These are phyloP conservation scores for Ceriops tagal DNA, from an alignment of 345 rosid species.

Conservation along the genomic window DNA sequence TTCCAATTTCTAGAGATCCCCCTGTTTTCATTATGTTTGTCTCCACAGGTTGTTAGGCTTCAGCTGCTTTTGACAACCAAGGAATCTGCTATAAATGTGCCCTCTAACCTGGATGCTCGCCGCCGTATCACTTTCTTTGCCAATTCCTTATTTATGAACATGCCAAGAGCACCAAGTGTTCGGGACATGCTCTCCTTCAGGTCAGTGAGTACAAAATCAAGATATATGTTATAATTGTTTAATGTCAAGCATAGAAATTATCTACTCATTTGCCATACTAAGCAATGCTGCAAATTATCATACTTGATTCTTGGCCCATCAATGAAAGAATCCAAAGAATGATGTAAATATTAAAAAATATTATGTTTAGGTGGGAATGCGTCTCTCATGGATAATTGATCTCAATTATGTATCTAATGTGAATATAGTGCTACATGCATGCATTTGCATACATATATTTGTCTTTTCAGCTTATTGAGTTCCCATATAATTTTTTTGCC, in stretches of 20 bases:
- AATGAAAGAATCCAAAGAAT: too few relatives aligned
- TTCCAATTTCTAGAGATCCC: slow-evolving; percentile 8
- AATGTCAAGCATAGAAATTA: background rate
- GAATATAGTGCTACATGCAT: background rate
- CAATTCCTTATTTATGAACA: slow-evolving; percentile 87
- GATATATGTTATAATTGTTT: slow-evolving; percentile 7
- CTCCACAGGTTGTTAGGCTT: slow-evolving; percentile 63
- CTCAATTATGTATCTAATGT: background rate
- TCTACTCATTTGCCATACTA: background rate
- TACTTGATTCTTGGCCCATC: too few relatives aligned
- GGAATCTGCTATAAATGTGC: slow-evolving; percentile 96
- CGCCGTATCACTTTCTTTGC: slow-evolving; percentile 98
- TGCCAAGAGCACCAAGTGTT: slow-evolving; percentile 86
- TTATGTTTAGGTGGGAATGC: background rate
- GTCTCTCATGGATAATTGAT: background rate
- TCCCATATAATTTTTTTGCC: background rate
- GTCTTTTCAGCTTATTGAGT: background rate
- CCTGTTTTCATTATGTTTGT: slow-evolving; percentile 12
- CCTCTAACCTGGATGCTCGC: slow-evolving; percentile 93
- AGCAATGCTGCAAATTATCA: too few relatives aligned
- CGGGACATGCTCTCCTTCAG: slow-evolving; percentile 93
- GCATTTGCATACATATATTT: background rate
- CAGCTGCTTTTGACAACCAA: slow-evolving; percentile 76
- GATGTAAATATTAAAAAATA: background rate
- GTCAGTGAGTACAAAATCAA: slow-evolving; percentile 30